phyloP scores from a whole-genome alignment of 805 yeast species.

The Ogataea pini region DNA sequence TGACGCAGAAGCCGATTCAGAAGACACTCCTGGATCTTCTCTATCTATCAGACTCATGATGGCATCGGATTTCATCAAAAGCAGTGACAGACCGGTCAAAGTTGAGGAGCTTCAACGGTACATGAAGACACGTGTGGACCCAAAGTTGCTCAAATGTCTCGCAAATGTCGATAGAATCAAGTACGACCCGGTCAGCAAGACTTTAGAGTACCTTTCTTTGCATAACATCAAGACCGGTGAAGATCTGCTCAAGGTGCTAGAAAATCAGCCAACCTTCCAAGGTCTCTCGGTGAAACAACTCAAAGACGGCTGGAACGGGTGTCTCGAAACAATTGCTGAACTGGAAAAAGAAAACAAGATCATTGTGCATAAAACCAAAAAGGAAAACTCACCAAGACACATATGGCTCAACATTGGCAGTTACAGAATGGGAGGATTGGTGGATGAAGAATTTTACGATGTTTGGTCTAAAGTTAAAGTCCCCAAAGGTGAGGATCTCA shows the following conservation, averaged over 20 bases:
- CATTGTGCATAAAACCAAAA: conserved; percentile 83
- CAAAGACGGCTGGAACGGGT: conserved; percentile 94
- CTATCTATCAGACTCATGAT: conserved; percentile 83
- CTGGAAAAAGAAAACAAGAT: conserved; percentile 77
- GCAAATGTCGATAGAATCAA: conserved; percentile 76
- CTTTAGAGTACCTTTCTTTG: conserved; percentile 84
- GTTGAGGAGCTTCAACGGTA: conserved; percentile 66
- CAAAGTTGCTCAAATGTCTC: conserved; percentile 67
- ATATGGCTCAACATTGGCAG: conserved; percentile 86
- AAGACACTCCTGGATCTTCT: conserved; percentile 20
- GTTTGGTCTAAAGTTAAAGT: conserved; percentile 80
- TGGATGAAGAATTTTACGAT: conserved; percentile 78
- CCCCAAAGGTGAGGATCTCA: conserved; percentile 81
- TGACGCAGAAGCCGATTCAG: conserved; percentile 5
- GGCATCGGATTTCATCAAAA: conserved; percentile 87
- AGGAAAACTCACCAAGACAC: conserved; percentile 88
- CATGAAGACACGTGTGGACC: conserved; percentile 59
- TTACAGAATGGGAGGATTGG: conserved; percentile 47
- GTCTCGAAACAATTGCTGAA: conserved; percentile 73
- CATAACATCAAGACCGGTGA: conserved; percentile 83
- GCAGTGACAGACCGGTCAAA: conserved; percentile 67
- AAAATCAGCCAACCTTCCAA: conserved; percentile 81
- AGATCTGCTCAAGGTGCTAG: conserved; percentile 70
- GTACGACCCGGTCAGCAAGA: conserved; percentile 58
- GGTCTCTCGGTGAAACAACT: conserved; percentile 78